Base-by-base conservation (phyloP, 495 filamentous ascomycete genomes). In the Neurospora sp. region DNA sequence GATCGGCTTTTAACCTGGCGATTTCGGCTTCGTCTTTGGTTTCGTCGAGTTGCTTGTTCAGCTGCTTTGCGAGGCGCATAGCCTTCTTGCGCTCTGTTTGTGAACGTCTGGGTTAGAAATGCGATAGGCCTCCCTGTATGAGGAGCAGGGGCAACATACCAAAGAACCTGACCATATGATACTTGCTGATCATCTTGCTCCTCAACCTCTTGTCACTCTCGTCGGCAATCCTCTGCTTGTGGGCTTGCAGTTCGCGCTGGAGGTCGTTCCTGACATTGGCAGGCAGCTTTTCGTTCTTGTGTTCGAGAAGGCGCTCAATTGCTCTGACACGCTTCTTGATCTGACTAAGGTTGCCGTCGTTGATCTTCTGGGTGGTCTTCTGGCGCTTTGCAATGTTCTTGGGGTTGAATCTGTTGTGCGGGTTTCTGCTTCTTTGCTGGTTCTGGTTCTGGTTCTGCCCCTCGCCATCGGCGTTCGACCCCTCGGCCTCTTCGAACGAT, bases 161-260 rank as follows among this genome's bases (percentile, higher is more conserved):
- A 87, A 92, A 93, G 80, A 99, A 99, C 69, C 96, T 86, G 35
- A 98, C 92, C 88, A 96, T 97, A 79, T 97, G 95, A 79, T 97
- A 99, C 77, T 90, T 93, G 79, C 86, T 88, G 70, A 95, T 94
- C 87, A 97, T 92, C 71, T 88, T 86, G 74, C 88, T 87, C 74
- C 91, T 88, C 70, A 83, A 81, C 78, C 88, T 90, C 76, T 90
- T 89, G 14, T 87, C 81, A 38, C 82, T 77, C 31, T 84, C 83
- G 54, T 85, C 83, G 35, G 81, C 86, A 20, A 98, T 85, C 75
- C 94, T 92, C 72, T 89, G 86, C 80, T 92, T 86, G 79, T 92
- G 93, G 0, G 90, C 90, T 31, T 86, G 86, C 62, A 98, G 83
- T 69, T 94, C 95, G 40, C 95, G 89, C 81, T 98, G 93, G 72